These are phyloP conservation scores for Epicoccum sorghinum DNA, from an alignment of 2,329 filamentous ascomycete species.

Conservation along the genomic window DNA sequence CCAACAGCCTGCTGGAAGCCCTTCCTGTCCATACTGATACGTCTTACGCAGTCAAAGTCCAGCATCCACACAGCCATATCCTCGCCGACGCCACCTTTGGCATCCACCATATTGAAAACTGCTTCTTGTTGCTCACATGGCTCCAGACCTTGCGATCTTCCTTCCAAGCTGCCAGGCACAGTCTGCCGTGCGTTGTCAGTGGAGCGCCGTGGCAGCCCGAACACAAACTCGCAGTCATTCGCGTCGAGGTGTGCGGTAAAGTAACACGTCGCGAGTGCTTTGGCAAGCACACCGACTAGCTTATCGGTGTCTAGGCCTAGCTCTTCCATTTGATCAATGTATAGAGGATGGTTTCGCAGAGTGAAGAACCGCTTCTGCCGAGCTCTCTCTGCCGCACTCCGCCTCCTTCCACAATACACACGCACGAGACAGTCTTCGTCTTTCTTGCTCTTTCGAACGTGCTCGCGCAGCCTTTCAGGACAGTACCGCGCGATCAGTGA, in stretches of 20 bases:
- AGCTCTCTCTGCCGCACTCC: not conserved
- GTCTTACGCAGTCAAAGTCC: not conserved
- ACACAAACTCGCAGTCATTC: not conserved
- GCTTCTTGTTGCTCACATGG: no score
- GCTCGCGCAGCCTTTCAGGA: not conserved
- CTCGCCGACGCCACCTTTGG: not conserved
- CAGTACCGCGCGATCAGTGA: not conserved
- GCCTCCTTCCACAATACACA: not conserved
- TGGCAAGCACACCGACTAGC: not conserved
- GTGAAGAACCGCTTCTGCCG: not conserved
- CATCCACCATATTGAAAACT: not conserved
- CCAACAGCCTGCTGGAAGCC: not conserved
- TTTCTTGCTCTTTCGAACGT: not conserved
- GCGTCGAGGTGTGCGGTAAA: not conserved
- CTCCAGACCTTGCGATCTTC: no score
- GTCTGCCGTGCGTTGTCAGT: not conserved
- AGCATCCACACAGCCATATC: not conserved
- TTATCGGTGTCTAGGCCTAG: not conserved
- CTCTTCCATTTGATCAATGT: not conserved
- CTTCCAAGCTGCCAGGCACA: no score
- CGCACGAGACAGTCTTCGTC: conserved; percentile 1
- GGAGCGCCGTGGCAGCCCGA: not conserved
- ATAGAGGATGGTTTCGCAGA: not conserved
- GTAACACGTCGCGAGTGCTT: not conserved
- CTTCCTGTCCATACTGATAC: not conserved